Evolutionary conservation across 2,329 filamentous ascomycete genomes (phyloP).

Genomic region (Penicillium verrucosum): DNA sequence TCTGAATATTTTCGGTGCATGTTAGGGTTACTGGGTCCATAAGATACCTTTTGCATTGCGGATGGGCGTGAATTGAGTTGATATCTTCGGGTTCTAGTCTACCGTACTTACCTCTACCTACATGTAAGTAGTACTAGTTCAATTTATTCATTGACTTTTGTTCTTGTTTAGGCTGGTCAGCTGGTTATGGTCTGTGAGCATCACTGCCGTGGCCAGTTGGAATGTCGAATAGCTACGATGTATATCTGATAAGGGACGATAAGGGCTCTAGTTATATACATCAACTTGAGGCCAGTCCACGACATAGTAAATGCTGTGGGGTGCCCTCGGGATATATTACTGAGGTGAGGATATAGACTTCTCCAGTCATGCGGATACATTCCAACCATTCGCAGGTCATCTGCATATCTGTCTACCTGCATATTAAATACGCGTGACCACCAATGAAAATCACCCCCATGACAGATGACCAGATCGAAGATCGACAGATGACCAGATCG

Average conservation of each 20-base stretch:
- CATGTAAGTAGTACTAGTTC: neutral
- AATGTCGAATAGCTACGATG: neutral
- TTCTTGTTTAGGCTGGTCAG: neutral
- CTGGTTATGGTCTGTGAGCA: neutral
- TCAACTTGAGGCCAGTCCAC: neutral
- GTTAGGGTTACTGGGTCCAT: neutral
- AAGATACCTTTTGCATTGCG: constrained; percentile 7
- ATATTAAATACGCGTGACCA: neutral
- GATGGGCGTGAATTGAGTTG: constrained; percentile 3
- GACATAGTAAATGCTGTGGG: neutral
- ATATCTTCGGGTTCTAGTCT: neutral
- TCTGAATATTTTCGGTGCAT: constrained; percentile 7
- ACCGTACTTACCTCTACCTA: neutral
- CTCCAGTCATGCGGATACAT: neutral
- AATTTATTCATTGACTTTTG: neutral
- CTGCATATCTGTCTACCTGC: neutral
- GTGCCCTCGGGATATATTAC: neutral
- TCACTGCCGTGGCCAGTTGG: too few species aligned
- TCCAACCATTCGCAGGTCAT: neutral
- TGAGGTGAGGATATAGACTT: neutral
- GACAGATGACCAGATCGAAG: neutral
- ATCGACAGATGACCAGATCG: neutral
- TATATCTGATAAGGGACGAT: neutral
- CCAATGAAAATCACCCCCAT: neutral
- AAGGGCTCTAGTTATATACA: neutral